Base-by-base conservation (phyloP, 163 green algal genomes). In the Trebouxiophyceae sp. region DNA sequence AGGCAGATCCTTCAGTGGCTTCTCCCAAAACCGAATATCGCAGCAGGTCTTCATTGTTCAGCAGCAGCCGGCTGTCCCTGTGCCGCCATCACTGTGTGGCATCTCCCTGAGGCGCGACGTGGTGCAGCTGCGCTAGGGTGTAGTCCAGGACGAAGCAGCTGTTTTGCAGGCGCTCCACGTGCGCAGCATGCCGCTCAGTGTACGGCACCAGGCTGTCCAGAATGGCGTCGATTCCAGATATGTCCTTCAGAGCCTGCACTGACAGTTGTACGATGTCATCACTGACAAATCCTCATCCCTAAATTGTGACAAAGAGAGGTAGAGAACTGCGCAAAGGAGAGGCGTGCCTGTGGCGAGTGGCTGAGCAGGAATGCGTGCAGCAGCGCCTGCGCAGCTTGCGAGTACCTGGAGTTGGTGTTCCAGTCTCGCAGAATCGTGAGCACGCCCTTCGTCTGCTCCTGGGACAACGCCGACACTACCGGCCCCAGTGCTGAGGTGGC, bases 121-220 rank as follows among this genome's bases (percentile, higher is more conserved):
- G n/a, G n/a, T n/a, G n/a, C n/a, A n/a, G n/a, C n/a, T n/a, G n/a
- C n/a, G n/a, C n/a, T n/a, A 98, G 76, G 0, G 87, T 88, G 75
- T 94, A 95, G 67, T 98, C 92, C 5, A 97, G 66, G 8, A 97
- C 63, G 77, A 84, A 95, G 12, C 83, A 89, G 58, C 75, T 83
- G 19, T 84, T 76, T 54, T 91, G 31, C 60, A 97, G 76, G 2
- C 87, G 76, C 50, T 88, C 77, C 27, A 86, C 59, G 23, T 85
- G 78, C 6, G 69, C 66, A 54, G 87, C 82, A 73, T 98, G 93
- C 44, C 93, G 83, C 69, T 86, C 66, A 23, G 82, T 93, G 79
- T 98, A 97, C 2, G 84, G 75, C 39, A 74, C 27, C 65, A 97
- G 72, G 2, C 69, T 86, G 19, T 92, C 85, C 6, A 95, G 31